Base-by-base conservation (phyloP, 371 early-diverging fungal genomes). In the Mucor plumbeus region DNA sequence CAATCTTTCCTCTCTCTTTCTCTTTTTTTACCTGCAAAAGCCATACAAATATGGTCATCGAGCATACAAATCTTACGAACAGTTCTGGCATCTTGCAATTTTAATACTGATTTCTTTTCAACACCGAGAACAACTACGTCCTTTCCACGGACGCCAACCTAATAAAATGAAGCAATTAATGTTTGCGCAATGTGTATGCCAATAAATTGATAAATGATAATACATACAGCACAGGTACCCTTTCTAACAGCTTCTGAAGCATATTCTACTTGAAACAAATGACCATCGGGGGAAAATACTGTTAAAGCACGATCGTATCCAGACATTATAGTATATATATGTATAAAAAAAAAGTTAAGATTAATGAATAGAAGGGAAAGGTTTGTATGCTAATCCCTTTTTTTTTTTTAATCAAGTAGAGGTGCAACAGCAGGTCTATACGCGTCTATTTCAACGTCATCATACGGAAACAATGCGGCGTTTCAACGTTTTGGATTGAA, bases 211-310 rank as follows among this genome's bases (percentile, higher is more conserved):
- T 26, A 38, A 38, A 9, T 1, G 31, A 26, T 53, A 35, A 72
- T 26, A 26, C 90, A 79, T 91, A 97, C 97, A 50, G 95, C 97
- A 79, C 97, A 96, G 54, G 96, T 96, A 63, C 99, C 99, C 80
- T 97, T 98, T 73, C 97, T 88, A 58, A 98, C 97, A 41, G 99
- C 99, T 75, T 99, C 98, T 67, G 98, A 93, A 56, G 99, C 99
- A 82, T 99, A 99, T 86, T 99, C 99, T 65, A 99, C 99, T 89
- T 99, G 99, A 82, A 99, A 98, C 65, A 99, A 86, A 81, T 99
- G 98, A 60, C 99, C 99, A 81, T 99, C 99, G 50, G 99, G 99
- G 38, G 99, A 99, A 81, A 99, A 99, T 67, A 99, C 95, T 55
- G 99, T 99, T 68, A 99, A 88, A 59, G 98, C 97, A 70, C 93